Evolutionary conservation across 1,284 basidiomycete genomes (phyloP).

Genomic region (Earliella scabrosa): DNA sequence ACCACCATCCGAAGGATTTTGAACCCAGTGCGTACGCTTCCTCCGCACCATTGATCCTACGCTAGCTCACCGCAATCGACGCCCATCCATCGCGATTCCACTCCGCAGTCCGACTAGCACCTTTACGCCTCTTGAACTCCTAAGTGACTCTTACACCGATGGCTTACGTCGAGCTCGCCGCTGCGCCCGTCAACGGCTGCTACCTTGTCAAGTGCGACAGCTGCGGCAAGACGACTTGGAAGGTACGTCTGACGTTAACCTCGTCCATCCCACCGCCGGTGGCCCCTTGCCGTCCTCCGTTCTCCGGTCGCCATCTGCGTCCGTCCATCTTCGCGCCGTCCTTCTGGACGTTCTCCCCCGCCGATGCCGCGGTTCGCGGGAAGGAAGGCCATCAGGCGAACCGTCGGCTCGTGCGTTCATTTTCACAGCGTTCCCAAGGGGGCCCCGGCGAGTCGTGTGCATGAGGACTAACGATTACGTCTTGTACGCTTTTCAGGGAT

Average conservation of each 20-base stretch:
- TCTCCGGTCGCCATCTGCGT: not conserved
- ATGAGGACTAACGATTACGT: conserved; percentile 26
- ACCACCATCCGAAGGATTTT: not conserved
- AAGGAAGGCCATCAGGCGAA: conserved; percentile 11
- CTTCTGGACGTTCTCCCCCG: not conserved
- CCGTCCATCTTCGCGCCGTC: not conserved
- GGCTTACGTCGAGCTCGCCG: conserved; percentile 26
- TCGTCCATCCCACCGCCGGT: not conserved
- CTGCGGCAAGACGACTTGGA: conserved; percentile 79
- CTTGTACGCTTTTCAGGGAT: conserved; percentile 53
- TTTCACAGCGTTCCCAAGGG: conserved; percentile 1
- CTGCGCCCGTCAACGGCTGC: conserved; percentile 57
- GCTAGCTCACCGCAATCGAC: no score
- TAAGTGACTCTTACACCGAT: conserved; percentile 21
- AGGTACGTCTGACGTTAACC: conserved; percentile 45
- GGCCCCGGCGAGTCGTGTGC: conserved; percentile 2
- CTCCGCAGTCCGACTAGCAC: not conserved
- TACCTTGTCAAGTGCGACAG: conserved; percentile 58
- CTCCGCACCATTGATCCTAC: not conserved
- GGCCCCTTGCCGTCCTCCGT: not conserved
- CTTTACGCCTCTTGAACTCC: not conserved
- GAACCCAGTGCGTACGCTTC: not conserved
- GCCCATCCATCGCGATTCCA: not conserved
- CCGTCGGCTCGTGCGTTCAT: conserved; percentile 7
- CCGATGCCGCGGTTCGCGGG: conserved; percentile 11